Conservation (phyloP, 495 filamentous ascomycete species). For the Penicillium riverlandense region DNA sequence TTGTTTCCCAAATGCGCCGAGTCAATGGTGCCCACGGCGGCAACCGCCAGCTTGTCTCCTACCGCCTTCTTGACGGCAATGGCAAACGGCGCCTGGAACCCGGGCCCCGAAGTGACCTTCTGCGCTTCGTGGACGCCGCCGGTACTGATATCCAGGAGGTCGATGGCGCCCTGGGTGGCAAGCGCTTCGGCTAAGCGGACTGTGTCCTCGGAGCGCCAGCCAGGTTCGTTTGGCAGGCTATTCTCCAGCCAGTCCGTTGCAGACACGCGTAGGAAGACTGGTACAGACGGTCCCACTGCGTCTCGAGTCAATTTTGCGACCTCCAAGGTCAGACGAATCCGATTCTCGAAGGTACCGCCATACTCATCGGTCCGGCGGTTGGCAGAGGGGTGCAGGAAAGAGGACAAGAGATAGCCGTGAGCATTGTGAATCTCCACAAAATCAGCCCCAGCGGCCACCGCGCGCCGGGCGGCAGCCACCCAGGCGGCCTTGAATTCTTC, state of each 20-base stretch:
- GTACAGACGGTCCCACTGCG: slow-evolving; percentile 49
- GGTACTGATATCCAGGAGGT: slow-evolving; percentile 58
- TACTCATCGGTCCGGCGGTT: slow-evolving; percentile 62
- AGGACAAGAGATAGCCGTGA: slow-evolving; percentile 59
- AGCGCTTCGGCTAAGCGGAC: slow-evolving; percentile 48
- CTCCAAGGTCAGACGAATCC: slow-evolving; percentile 51
- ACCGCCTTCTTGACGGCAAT: slow-evolving; percentile 56
- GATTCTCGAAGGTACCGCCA: slow-evolving; percentile 59
- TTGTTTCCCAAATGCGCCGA: slow-evolving; percentile 51
- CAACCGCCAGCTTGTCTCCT: slow-evolving; percentile 51
- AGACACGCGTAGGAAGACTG: slow-evolving; percentile 58
- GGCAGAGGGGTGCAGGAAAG: slow-evolving; percentile 56
- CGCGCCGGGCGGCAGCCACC: slow-evolving; percentile 46
- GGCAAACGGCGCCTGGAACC: slow-evolving; percentile 62
- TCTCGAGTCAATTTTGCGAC: slow-evolving; percentile 51
- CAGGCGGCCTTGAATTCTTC: slow-evolving; percentile 50
- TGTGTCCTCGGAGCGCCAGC: slow-evolving; percentile 52
- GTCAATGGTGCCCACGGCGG: slow-evolving; percentile 59
- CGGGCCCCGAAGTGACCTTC: slow-evolving; percentile 48
- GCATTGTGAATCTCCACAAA: slow-evolving; percentile 54
- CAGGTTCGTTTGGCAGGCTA: slow-evolving; percentile 34
- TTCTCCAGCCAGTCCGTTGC: slow-evolving; percentile 57
- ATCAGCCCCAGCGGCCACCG: slow-evolving; percentile 51
- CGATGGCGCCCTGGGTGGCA: slow-evolving; percentile 48
- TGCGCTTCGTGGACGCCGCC: slow-evolving; percentile 55